Evolutionary conservation across 345 rosid species (phyloP).

Genomic region (Rhodamnia rubescens): DNA sequence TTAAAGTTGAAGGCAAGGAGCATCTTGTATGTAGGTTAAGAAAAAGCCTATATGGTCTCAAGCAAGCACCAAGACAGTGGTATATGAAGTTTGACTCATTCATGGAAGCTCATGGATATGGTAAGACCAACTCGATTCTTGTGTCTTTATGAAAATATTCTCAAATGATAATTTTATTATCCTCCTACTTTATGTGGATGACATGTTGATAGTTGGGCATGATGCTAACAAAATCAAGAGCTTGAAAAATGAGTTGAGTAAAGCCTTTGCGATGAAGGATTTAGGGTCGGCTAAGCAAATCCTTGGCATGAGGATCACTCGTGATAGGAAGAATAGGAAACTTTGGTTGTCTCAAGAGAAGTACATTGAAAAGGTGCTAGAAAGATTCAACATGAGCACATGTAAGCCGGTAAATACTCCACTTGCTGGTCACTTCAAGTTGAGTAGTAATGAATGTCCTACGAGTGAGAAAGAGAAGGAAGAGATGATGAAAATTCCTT

Average conservation of each 20-base stretch:
- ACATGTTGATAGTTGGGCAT: background rate
- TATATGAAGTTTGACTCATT: no score
- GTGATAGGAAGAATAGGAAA: no score
- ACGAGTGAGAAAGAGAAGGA: background rate
- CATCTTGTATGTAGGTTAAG: no score
- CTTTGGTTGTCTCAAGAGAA: no score
- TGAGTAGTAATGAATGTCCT: background rate
- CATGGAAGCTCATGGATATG: background rate
- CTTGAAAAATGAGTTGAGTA: no score
- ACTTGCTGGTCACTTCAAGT: background rate
- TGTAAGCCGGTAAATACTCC: background rate
- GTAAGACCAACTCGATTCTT: background rate
- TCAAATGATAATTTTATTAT: no score
- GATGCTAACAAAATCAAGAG: no score
- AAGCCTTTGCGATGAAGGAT: background rate
- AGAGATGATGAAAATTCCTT: background rate
- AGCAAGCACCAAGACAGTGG: background rate
- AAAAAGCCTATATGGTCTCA: background rate
- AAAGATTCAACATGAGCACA: background rate
- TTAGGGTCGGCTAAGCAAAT: background rate
- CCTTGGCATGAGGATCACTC: background rate
- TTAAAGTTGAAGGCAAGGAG: no score
- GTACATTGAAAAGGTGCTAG: background rate
- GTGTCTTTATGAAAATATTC: background rate
- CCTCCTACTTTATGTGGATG: background rate